Evolutionary conservation across 805 yeast genomes (phyloP).

Genomic region (Nematodospora valgi): DNA sequence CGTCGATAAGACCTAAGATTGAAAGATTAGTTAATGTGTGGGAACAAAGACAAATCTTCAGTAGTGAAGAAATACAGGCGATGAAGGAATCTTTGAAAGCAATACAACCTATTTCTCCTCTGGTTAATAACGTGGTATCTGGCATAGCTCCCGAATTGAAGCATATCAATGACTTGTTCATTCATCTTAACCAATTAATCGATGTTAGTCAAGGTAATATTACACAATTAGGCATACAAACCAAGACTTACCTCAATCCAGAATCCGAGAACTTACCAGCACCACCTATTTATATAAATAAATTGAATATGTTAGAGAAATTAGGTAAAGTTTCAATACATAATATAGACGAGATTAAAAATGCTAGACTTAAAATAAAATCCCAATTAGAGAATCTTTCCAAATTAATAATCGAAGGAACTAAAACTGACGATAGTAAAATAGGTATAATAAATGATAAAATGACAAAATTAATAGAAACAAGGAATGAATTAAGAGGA

Average conservation of each 20-base stretch:
- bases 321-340: conserved; percentile 29
- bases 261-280: conserved; percentile 36
- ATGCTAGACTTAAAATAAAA: conserved; percentile 23
- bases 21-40: conserved; percentile 54
- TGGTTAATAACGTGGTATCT: background rate
- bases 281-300: conserved; percentile 35
- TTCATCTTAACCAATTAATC: conserved; percentile 23
- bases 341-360: conserved; percentile 30
- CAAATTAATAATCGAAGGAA: conserved; percentile 20
- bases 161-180: conserved; percentile 28
- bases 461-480: conserved; percentile 22
- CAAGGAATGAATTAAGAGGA: conserved; percentile 31
- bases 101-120: conserved; percentile 6
- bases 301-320: conserved; percentile 37
- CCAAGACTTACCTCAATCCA: conserved; percentile 34
- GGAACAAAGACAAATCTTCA: conserved; percentile 51
- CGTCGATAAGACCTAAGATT: conserved; percentile 43
- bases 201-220: conserved; percentile 31
- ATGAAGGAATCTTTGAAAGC: conserved; percentile 24
- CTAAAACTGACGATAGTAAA: conserved; percentile 30
- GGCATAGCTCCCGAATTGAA: conserved; percentile 28
- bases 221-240: conserved; percentile 36
- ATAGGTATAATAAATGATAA: conserved; percentile 25
- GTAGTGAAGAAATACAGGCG: conserved; percentile 20
- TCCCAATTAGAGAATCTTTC: conserved; percentile 18